Conservation (phyloP, 2,329 filamentous ascomycete species). For the Trichoderma atrobrunneum region DNA sequence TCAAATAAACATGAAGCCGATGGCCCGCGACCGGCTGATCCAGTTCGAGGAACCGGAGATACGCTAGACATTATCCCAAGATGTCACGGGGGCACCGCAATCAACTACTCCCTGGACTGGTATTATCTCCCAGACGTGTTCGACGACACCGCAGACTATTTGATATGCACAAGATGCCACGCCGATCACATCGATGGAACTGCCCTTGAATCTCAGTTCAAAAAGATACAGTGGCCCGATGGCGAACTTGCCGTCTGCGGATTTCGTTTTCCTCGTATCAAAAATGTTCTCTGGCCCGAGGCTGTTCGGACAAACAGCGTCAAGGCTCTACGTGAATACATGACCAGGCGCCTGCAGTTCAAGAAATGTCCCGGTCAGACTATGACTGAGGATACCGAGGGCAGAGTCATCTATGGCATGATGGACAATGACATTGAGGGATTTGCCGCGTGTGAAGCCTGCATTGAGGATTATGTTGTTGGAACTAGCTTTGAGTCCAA, state of each 20-base stretch:
- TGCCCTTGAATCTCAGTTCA: conserved; percentile 27
- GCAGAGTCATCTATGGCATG: conserved; percentile 32
- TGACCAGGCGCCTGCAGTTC: conserved; percentile 28
- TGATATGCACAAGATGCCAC: conserved; percentile 43
- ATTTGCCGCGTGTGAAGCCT: conserved; percentile 39
- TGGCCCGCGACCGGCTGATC: not conserved
- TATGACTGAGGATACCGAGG: conserved; percentile 22
- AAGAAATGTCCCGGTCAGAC: conserved; percentile 31
- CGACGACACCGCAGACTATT: conserved; percentile 24
- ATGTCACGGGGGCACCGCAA: conserved; percentile 28
- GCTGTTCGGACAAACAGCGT: conserved; percentile 30
- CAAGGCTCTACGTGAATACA: conserved; percentile 28
- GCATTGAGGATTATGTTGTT: conserved; percentile 34
- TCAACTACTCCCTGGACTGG: conserved; percentile 33
- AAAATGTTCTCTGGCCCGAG: conserved; percentile 33
- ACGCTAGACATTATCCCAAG: conserved; percentile 26
- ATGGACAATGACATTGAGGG: conserved; percentile 29
- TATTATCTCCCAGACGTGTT: conserved; percentile 28
- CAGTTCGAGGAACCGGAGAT: conserved; percentile 19
- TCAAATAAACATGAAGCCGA: not conserved
- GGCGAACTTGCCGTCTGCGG: conserved; percentile 15
- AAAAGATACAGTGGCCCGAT: conserved; percentile 26
- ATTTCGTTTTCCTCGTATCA: conserved; percentile 29
- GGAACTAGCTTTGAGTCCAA: conserved; percentile 30
- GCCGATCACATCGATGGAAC: conserved; percentile 36